These are phyloP conservation scores for Nakaseomyces nivariensis DNA, from an alignment of 1,139 yeast species.

Conservation along the genomic window DNA sequence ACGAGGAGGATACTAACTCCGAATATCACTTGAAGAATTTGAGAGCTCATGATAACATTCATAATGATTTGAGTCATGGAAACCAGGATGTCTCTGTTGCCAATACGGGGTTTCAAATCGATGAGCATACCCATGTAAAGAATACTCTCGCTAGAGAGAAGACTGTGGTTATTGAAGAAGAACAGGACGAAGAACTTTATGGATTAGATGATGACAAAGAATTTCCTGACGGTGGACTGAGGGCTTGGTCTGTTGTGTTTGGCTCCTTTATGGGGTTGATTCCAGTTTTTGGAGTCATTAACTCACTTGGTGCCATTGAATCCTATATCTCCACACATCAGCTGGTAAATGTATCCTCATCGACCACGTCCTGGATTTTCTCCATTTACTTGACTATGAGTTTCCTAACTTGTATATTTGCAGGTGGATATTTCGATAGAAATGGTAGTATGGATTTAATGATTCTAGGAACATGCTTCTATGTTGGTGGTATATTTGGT, in stretches of 20 bases:
- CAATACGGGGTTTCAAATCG: not conserved
- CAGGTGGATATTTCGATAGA: slow-evolving; percentile 46
- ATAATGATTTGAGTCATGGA: not conserved
- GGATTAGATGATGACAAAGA: slow-evolving; percentile 13
- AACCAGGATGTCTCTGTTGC: not conserved
- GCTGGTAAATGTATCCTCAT: slow-evolving; percentile 38
- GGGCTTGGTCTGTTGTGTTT: slow-evolving; percentile 43
- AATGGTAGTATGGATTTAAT: slow-evolving; percentile 40
- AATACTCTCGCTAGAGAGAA: not conserved
- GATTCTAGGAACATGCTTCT: slow-evolving; percentile 36
- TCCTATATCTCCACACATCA: slow-evolving; percentile 53
- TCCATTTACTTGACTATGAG: slow-evolving; percentile 51
- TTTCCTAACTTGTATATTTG: slow-evolving; percentile 47
- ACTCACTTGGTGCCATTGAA: slow-evolving; percentile 62
- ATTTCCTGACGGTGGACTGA: slow-evolving; percentile 27
- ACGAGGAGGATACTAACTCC: not conserved
- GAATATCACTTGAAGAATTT: not conserved
- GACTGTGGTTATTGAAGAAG: not conserved
- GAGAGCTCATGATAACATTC: not conserved
- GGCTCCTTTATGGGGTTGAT: slow-evolving; percentile 58
- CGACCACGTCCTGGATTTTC: slow-evolving; percentile 62
- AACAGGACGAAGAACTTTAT: slow-evolving; percentile 3
- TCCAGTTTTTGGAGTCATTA: slow-evolving; percentile 56
- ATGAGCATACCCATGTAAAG: not conserved
- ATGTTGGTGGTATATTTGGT: slow-evolving; percentile 41